Percentiles rank a stretch among this genome's conserved stretches.
Conservation (phyloP, 208 protist species). For the Balamuthia mandrillaris region DNA sequence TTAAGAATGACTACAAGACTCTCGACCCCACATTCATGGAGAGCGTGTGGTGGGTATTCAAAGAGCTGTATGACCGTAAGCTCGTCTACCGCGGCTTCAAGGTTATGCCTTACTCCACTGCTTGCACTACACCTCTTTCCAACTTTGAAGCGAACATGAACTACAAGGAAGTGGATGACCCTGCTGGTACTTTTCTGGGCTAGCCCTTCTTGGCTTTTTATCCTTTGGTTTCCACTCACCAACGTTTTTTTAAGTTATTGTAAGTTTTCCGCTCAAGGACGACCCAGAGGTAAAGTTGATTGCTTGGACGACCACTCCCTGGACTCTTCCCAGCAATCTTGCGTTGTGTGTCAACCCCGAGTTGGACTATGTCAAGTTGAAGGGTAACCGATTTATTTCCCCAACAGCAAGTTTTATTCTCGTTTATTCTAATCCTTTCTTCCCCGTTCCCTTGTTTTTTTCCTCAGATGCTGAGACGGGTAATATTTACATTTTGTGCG, state of each 20-base stretch:
- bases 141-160: conserved; percentile 99
- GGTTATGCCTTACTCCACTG: conserved; percentile 99
- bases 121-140: conserved; percentile 96
- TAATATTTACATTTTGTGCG: conserved; percentile 63
- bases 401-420: conserved; percentile 17
- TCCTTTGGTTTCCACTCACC: neutral
- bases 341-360: conserved; percentile 96
- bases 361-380: conserved; percentile 95
- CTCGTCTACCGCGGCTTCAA: conserved; percentile 98
- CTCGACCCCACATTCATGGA: conserved; percentile 99
- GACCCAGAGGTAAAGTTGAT: conserved; percentile 82
- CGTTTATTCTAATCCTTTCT: neutral
- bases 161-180: conserved; percentile 97
- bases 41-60: conserved; percentile 99
- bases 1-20: conserved; percentile 99
- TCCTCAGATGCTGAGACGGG: conserved; percentile 50
- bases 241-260: conserved; percentile 21
- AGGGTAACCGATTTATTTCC: conserved; percentile 69
- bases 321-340: conserved; percentile 99
- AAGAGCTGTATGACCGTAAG: conserved; percentile 92
- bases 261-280: conserved; percentile 86
- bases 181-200: conserved; percentile 33
- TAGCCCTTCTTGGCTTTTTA: neutral
- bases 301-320: conserved; percentile 99
- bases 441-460: neutral